A percentile compares a stretch with the other conserved stretches of the same genome.
phyloP scores from a whole-genome alignment of 1,284 basidiomycete genomes.

The Cryptococcus sp. region DNA sequence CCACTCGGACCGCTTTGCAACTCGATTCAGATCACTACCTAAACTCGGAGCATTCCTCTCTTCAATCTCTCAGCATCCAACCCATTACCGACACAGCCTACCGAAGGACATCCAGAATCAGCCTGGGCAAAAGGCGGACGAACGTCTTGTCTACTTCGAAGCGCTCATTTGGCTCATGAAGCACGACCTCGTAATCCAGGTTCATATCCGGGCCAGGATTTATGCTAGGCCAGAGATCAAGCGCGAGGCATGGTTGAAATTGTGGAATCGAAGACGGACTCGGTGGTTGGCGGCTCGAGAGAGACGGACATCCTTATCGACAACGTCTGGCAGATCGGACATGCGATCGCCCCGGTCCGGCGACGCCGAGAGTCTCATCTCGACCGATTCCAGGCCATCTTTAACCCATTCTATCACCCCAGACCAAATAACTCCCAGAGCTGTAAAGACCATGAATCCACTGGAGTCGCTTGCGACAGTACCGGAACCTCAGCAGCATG shows the following conservation, averaged over 20 bases:
- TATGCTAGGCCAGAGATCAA: constrained; percentile 76
- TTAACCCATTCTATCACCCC: constrained; percentile 2
- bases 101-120: constrained; percentile 19
- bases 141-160: constrained; percentile 66
- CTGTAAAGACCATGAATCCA: constrained; percentile 10
- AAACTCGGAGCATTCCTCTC: constrained; percentile 70
- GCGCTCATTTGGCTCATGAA: constrained; percentile 91
- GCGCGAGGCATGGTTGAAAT: constrained; percentile 47
- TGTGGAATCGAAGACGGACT: constrained; percentile 34
- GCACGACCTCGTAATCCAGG: constrained; percentile 74
- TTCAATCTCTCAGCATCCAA: constrained; percentile 63
- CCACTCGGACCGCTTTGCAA: constrained; percentile 62
- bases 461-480: constrained; percentile 12
- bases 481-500: constrained; percentile 6
- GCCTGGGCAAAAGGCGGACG: constrained; percentile 1
- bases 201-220: constrained; percentile 80
- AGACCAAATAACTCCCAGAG: constrained; percentile 22
- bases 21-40: constrained; percentile 63
- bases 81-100: constrained; percentile 55
- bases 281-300: constrained; percentile 25
- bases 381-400: not conserved
- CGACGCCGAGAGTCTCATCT: not conserved
- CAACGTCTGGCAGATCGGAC: not conserved
- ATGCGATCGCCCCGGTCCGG: constrained; percentile 3
- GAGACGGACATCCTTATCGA: not conserved